These are phyloP conservation scores for Peronospora belbahrii DNA, from an alignment of 352 stramenopile species.

Conservation along the genomic window DNA sequence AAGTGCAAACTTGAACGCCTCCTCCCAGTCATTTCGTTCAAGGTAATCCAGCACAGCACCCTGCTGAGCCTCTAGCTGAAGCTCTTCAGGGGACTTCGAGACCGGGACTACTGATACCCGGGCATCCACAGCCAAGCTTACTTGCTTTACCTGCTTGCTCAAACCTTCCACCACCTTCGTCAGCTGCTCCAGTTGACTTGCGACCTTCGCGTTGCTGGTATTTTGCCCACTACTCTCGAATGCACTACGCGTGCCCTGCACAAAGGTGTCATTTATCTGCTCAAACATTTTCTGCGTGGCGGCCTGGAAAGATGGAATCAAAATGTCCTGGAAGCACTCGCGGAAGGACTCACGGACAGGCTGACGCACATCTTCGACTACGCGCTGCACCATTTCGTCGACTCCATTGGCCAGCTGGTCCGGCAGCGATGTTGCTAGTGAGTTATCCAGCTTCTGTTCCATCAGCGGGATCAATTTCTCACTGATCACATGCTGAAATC, in stretches of 20 bases:
- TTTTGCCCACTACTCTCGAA: conserved; percentile 52
- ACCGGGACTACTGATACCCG: conserved; percentile 16
- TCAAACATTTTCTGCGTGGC: conserved; percentile 87
- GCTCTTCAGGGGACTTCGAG: conserved; percentile 34
- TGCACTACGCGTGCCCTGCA: conserved; percentile 58
- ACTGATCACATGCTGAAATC: conserved; percentile 67
- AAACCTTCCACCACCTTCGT: conserved; percentile 50
- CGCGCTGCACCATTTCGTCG: conserved; percentile 60
- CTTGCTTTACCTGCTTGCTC: conserved; percentile 53
- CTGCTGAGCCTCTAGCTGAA: conserved; percentile 59
- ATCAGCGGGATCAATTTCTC: conserved; percentile 68
- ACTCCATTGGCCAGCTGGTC: conserved; percentile 56
- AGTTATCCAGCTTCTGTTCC: conserved; percentile 63
- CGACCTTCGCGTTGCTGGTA: conserved; percentile 51
- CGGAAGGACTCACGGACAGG: conserved; percentile 79
- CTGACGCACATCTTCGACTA: conserved; percentile 73
- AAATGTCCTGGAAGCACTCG: conserved; percentile 80
- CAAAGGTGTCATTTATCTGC: conserved; percentile 79
- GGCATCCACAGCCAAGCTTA: conserved; percentile 29
- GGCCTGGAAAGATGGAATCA: conserved; percentile 82
- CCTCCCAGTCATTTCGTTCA: conserved; percentile 53
- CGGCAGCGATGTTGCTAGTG: conserved; percentile 44
- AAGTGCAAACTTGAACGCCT: conserved; percentile 76
- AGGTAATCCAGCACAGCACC: conserved; percentile 40
- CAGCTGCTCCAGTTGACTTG: conserved; percentile 54